Base-by-base conservation (phyloP, 345 rosid species). In the Turnera subulata region DNA sequence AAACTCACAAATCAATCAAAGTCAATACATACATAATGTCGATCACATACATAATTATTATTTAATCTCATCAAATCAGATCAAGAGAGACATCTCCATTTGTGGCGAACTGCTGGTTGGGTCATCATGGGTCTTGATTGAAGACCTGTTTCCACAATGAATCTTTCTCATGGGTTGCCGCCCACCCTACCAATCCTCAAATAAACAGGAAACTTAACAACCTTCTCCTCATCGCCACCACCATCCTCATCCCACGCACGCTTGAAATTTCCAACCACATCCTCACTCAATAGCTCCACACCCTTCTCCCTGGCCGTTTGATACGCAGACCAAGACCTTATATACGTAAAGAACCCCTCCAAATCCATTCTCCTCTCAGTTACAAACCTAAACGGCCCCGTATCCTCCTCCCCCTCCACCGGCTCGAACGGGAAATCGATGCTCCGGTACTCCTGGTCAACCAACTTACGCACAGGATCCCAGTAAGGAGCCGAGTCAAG, bases 341-440 rank as follows among this genome's bases (percentile, higher is more conserved):
- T 22, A 59, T 81, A 90, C 6, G 77, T 71, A 49, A 90, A 59
- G 63, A 29, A 84, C 21, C 70, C 82, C 2, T 76, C 91, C 24
- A 83, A 55, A 46, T 40, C 81, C 97, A 90, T 83, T 23, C 57
- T 29, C 45, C 50, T 75, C 77, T 83, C 88, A 18, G 78, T 37
- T 24, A 59, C 76, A 20, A 90, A 80, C 72, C 64, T 66, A 33
- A 83, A 62, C 26, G 95, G 92, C 33, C 82, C 95, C 19, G 81
- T 79, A 13, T 63, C 37, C 17, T 71, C 79, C 17, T 46, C 40
- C 23, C 82, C 88, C 16, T 73, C 75, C 20, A 78, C 80, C 5
- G 81, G 68, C 70, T 90, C 88, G 43, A 90, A 84, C 5, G 97
- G 95, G 52, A 90, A 90, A 40, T 80, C 77, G 17, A 91, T 64